A percentile compares a stretch with the other conserved stretches of the same genome.
These are phyloP conservation scores for Xylaria telfairii DNA, from an alignment of 495 filamentous ascomycete genomes.

Conservation along the genomic window DNA sequence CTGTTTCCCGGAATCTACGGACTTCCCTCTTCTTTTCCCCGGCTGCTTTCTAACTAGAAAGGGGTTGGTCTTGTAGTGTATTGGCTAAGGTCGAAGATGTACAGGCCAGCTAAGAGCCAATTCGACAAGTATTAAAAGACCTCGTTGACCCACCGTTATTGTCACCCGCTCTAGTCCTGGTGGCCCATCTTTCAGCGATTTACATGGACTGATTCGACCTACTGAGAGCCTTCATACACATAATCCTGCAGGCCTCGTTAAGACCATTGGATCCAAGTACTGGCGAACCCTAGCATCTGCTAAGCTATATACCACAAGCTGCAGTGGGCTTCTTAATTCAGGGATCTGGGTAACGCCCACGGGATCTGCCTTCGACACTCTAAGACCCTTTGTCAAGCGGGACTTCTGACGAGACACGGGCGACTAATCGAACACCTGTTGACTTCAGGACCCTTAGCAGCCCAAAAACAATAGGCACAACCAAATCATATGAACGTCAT, in stretches of 20 bases:
- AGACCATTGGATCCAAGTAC: conserved; percentile 4
- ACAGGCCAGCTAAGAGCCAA: conserved; percentile 15
- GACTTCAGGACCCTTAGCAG: conserved; percentile 3
- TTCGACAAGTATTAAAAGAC: conserved; percentile 26
- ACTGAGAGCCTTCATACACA: conserved; percentile 8
- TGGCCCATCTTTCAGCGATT: conserved; percentile 7
- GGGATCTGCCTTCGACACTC: conserved; percentile 7
- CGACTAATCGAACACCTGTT: neutral
- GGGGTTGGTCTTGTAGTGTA: conserved; percentile 12
- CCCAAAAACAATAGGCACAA: neutral
- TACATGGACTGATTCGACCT: conserved; percentile 16
- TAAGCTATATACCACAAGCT: conserved; percentile 4
- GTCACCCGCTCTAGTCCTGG: conserved; percentile 15
- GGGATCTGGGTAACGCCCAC: neutral
- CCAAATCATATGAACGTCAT: conserved; percentile 24
- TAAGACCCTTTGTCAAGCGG: neutral
- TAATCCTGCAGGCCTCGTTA: neutral
- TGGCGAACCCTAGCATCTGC: neutral
- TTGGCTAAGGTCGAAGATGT: conserved; percentile 3
- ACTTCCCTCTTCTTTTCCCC: conserved; percentile 24
- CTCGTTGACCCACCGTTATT: conserved; percentile 22
- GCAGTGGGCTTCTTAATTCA: conserved; percentile 2
- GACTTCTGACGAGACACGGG: neutral
- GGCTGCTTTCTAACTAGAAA: conserved; percentile 32
- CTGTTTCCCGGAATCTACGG: neutral